phyloP scores from a whole-genome alignment of 2,329 filamentous ascomycete genomes.

The Colletotrichum sp. region DNA sequence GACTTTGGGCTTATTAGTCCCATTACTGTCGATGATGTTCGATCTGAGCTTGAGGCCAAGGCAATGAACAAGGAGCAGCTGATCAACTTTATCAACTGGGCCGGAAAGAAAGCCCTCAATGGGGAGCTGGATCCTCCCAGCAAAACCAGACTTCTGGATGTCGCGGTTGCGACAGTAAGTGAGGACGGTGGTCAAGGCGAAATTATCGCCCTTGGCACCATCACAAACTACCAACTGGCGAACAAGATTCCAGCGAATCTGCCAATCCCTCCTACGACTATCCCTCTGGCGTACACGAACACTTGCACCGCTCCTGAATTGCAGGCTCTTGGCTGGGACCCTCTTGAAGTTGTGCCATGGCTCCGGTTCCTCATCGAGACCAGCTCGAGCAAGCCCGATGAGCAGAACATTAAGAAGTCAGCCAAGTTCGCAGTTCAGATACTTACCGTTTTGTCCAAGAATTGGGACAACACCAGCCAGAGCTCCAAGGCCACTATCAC shows the following conservation, averaged over 20 bases:
- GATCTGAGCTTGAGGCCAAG: constrained; percentile 79
- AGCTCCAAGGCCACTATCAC: constrained; percentile 70
- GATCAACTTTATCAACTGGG: constrained; percentile 84
- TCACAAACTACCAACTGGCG: constrained; percentile 77
- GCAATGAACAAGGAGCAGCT: constrained; percentile 82
- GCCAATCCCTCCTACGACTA: constrained; percentile 80
- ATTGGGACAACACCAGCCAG: constrained; percentile 81
- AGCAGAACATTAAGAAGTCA: constrained; percentile 74
- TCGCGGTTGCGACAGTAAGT: constrained; percentile 75
- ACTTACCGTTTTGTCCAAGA: constrained; percentile 81
- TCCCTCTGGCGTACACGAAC: constrained; percentile 85
- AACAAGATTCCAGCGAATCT: constrained; percentile 81
- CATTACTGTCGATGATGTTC: constrained; percentile 87
- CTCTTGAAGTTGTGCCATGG: constrained; percentile 87
- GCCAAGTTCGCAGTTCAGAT: constrained; percentile 78
- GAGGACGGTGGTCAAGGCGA: constrained; percentile 65
- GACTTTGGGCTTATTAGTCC: constrained; percentile 87
- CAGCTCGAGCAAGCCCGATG: constrained; percentile 60
- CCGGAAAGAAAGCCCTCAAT: constrained; percentile 72
- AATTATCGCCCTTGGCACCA: constrained; percentile 78
- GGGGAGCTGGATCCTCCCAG: constrained; percentile 74
- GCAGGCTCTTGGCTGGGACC: constrained; percentile 83
- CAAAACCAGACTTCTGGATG: constrained; percentile 75
- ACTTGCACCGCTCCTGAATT: constrained; percentile 71
- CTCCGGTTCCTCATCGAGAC: constrained; percentile 79